Evolutionary conservation across 768 basidiomycete species (phyloP), one percentile per base, ranked within the genome.

Genomic region (Auriscalpium vulgare): DNA sequence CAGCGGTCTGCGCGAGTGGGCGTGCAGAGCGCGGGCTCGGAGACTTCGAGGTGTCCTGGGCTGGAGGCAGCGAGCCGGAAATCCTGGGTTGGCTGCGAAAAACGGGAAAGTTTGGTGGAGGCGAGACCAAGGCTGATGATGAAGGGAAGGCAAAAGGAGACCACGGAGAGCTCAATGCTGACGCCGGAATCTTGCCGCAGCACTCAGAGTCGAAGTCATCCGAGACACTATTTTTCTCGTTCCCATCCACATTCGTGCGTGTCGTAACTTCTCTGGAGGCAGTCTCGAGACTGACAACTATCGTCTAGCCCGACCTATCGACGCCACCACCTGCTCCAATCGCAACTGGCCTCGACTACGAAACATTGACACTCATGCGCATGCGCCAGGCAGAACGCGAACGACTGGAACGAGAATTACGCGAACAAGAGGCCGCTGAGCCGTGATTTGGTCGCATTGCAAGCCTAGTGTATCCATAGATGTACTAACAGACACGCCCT

Each of bases 361-460:
- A 92, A 69, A 81, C 85, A 3, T 65, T 91, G 57, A 92, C 88
- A 1, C 74, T 93, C 37, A 79, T 92, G 77, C 80, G 90, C 5
- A 73, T 94, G 66, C 76, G 90, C 37, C 87, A 92, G 64, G 88
- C 90, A 0, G 91, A 92, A 67, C 76, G 86, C 40, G 85, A 83
- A 59, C 74, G 85, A 46, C 66, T 94, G 23, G 91, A 92, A 66
- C 75, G 80, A 56, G 88, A 91, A 67, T 89, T 91, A 60, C 68
- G 81, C 40, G 87, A 88, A 65, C 77, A 80, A 53, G 88, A 91
- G 61, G 82, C 78, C 6, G 69, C 68, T 37, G 78, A 78, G 56
- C 23, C 50, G 23, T 58, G 40, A 59, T 14, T 29, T 29, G 5
- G 29, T 29, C 29, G 29, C 29, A 29, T 5, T 7, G 29, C 29